These are phyloP conservation scores for Aphanomyces cochlioides DNA, from an alignment of 352 stramenopile species.

Conservation along the genomic window DNA sequence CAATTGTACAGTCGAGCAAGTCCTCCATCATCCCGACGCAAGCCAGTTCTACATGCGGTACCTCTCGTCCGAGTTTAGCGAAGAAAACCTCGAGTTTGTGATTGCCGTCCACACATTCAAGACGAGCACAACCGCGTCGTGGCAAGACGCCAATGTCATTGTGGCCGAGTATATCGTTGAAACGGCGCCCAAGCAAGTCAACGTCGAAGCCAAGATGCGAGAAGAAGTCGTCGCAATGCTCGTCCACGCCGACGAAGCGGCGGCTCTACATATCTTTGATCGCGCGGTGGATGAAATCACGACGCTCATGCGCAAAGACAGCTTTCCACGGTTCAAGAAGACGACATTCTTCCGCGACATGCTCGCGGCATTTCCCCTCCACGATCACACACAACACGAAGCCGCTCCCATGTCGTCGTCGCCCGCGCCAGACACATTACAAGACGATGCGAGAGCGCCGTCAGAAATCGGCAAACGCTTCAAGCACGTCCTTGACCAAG, in stretches of 20 bases:
- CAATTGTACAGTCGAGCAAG: constrained; percentile 53
- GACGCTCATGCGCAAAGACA: constrained; percentile 76
- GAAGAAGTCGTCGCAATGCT: constrained; percentile 43
- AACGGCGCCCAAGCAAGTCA: constrained; percentile 61
- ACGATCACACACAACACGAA: background rate
- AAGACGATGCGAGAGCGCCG: background rate
- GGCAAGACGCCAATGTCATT: background rate
- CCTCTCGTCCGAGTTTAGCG: constrained; percentile 64
- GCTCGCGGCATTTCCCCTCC: constrained; percentile 42
- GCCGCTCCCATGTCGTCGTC: background rate
- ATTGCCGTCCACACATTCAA: constrained; percentile 54
- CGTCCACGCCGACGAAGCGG: constrained; percentile 28
- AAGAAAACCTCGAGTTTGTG: constrained; percentile 76
- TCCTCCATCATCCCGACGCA: constrained; percentile 54
- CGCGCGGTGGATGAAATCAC: constrained; percentile 71
- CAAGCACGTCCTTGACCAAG: constrained; percentile 10
- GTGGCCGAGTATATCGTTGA: constrained; percentile 49
- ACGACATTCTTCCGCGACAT: constrained; percentile 61
- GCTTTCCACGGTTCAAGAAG: constrained; percentile 80
- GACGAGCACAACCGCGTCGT: background rate
- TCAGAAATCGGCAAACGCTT: constrained; percentile 19
- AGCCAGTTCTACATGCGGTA: constrained; percentile 60
- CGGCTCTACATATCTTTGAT: constrained; percentile 31
- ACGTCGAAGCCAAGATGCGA: constrained; percentile 58
- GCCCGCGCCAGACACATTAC: background rate